A percentile compares a stretch with the other conserved stretches of the same genome.
phyloP scores from a whole-genome alignment of 257 asterid species.

The Solanum sitiens region DNA sequence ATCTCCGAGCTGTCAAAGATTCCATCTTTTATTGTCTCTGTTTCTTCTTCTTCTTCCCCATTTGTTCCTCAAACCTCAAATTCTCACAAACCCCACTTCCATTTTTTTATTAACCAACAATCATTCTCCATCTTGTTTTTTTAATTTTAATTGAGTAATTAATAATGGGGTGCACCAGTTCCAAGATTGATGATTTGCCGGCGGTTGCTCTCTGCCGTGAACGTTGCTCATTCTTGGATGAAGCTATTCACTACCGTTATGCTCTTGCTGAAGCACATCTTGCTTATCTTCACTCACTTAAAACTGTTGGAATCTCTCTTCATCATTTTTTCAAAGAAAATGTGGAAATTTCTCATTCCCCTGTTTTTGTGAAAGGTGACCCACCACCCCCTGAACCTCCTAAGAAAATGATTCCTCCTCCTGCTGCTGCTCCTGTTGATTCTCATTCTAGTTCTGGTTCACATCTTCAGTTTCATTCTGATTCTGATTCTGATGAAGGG shows the following conservation, averaged over 20 bases:
- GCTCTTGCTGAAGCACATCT: slow-evolving; percentile 7
- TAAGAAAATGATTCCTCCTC: slow-evolving; percentile 10
- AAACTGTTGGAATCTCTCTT: neutral
- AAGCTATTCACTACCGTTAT: slow-evolving; percentile 10
- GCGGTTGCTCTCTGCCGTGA: slow-evolving; percentile 16
- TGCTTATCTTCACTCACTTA: slow-evolving; percentile 5
- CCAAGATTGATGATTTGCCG: slow-evolving; percentile 15
- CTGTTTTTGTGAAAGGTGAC: slow-evolving; percentile 48
- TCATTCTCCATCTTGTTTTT: neutral
- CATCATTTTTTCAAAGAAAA: neutral
- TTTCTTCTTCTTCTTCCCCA: neutral
- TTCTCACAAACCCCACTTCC: neutral
- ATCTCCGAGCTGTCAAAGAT: slow-evolving; percentile 12
- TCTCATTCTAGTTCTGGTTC: slow-evolving; percentile 62
- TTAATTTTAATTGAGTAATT: neutral
- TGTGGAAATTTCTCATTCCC: neutral
- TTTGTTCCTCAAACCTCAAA: neutral
- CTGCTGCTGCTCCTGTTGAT: neutral
- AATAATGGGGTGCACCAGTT: slow-evolving; percentile 11
- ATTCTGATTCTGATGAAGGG: slow-evolving; percentile 26
- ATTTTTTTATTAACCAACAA: neutral
- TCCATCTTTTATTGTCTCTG: neutral
- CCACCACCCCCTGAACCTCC: slow-evolving; percentile 37
- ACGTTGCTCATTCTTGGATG: slow-evolving; percentile 6
- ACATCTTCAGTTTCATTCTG: slow-evolving; percentile 69